Evolutionary conservation across 306 rosid species (phyloP).

Genomic region (Dalbergia cochinchinensis): DNA sequence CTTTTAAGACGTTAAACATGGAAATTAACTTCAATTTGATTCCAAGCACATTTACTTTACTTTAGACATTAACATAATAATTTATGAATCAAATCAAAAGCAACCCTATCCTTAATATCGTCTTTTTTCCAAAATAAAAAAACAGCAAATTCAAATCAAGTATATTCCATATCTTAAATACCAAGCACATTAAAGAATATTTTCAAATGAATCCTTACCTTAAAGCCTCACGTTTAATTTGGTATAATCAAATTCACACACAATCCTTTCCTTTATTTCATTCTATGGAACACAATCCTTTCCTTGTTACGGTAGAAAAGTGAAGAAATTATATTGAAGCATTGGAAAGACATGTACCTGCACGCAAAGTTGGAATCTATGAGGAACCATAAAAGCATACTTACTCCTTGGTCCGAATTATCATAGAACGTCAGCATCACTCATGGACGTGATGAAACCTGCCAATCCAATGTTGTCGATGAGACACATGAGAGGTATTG

Average conservation of each 20-base stretch:
- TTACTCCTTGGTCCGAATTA: background rate
- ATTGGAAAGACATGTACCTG: background rate
- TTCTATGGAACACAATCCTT: slow-evolving; percentile 31
- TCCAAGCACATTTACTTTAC: no score
- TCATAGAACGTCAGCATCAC: background rate
- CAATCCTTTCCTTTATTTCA: slow-evolving; percentile 39
- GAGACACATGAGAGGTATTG: slow-evolving; percentile 45
- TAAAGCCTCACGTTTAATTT: no score
- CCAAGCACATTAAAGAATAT: no score
- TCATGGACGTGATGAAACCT: background rate
- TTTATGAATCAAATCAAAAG: no score
- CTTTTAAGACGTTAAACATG: no score
- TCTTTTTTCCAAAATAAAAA: no score
- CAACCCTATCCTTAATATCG: no score
- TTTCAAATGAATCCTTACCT: background rate
- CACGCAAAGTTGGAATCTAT: slow-evolving; percentile 30
- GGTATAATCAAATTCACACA: background rate
- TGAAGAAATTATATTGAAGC: background rate
- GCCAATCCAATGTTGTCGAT: background rate
- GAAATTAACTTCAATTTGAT: no score
- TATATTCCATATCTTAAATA: background rate
- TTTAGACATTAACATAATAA: no score
- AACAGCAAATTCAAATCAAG: no score
- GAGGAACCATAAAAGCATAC: slow-evolving; percentile 2
- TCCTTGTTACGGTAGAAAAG: slow-evolving; percentile 25